Evolutionary conservation across 306 rosid species (phyloP).

Genomic region (Delonix regia): DNA sequence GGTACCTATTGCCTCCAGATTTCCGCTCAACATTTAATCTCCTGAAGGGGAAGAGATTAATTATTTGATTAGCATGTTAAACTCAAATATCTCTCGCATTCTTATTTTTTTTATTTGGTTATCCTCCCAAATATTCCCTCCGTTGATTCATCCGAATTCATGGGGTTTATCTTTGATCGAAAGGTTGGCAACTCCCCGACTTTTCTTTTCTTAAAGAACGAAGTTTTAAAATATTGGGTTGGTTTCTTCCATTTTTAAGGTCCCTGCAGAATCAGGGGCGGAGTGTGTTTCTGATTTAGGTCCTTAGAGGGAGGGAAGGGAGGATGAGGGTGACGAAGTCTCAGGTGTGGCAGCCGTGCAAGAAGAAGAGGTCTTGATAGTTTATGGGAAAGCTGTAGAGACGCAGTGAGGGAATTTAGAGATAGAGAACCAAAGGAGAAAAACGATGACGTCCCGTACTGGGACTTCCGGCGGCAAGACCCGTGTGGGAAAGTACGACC

Average conservation of each 20-base stretch:
- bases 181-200: background rate
- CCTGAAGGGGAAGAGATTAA: background rate
- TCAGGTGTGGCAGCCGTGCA: slow-evolving; percentile 88
- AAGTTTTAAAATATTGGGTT: background rate
- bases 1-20: background rate
- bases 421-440: background rate
- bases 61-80: background rate
- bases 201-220: background rate
- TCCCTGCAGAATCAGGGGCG: background rate
- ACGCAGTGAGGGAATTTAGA: background rate
- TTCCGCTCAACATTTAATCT: background rate
- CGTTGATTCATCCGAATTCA: slow-evolving; percentile 20
- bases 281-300: background rate
- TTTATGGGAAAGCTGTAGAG: slow-evolving; percentile 1
- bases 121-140: background rate
- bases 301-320: background rate
- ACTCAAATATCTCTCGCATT: background rate
- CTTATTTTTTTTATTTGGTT: background rate
- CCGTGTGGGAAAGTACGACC: slow-evolving; percentile 70
- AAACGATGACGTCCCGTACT: slow-evolving; percentile 43
- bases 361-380: slow-evolving; percentile 70
- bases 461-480: slow-evolving; percentile 36
- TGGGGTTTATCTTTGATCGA: slow-evolving; percentile 39
- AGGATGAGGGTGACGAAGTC: slow-evolving; percentile 67
- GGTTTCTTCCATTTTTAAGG: background rate